Conservation (phyloP, 345 rosid species). For the Citrus hindsii region DNA sequence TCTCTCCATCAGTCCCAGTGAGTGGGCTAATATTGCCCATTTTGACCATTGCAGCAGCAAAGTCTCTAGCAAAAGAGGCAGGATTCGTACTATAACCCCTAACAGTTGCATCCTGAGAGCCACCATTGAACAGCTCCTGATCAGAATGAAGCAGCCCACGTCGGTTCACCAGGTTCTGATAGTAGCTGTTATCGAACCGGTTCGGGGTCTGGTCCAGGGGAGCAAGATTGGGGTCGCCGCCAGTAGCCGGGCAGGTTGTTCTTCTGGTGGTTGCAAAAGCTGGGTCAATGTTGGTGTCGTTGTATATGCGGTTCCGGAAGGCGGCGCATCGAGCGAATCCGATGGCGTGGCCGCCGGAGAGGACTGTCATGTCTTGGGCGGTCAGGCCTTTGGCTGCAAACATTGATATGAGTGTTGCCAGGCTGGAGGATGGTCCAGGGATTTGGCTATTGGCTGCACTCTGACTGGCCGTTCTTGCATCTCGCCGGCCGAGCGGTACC, state of each 20-base stretch:
- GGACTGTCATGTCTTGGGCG: conserved; percentile 39
- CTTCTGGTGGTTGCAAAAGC: conserved; percentile 22
- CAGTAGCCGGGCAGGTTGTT: conserved; percentile 27
- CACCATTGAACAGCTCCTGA: conserved; percentile 38
- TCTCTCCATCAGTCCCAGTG: conserved; percentile 35
- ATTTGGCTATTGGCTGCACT: conserved; percentile 39
- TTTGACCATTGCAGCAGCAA: conserved; percentile 43
- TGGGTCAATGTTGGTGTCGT: conserved; percentile 37
- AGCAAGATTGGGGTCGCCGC: conserved; percentile 29
- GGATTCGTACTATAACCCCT: conserved; percentile 24
- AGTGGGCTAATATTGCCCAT: conserved; percentile 47
- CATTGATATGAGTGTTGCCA: conserved; percentile 32
- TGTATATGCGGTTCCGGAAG: conserved; percentile 38
- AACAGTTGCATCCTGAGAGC: conserved; percentile 30
- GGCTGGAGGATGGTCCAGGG: conserved; percentile 32
- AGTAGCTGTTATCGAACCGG: conserved; percentile 34
- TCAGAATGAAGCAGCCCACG: conserved; percentile 49
- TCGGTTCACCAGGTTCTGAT: conserved; percentile 17
- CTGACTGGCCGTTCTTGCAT: conserved; percentile 44
- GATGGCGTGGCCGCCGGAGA: conserved; percentile 37
- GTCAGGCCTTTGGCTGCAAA: conserved; percentile 36
- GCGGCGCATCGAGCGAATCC: conserved; percentile 29
- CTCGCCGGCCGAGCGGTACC: conserved; percentile 45
- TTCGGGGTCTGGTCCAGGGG: conserved; percentile 31
- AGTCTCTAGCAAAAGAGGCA: conserved; percentile 22